Percentiles rank a stretch among this genome's conserved stretches.
These are phyloP conservation scores for Apiospora phragmitis DNA, from an alignment of 2,329 filamentous ascomycete species.

Conservation along the genomic window DNA sequence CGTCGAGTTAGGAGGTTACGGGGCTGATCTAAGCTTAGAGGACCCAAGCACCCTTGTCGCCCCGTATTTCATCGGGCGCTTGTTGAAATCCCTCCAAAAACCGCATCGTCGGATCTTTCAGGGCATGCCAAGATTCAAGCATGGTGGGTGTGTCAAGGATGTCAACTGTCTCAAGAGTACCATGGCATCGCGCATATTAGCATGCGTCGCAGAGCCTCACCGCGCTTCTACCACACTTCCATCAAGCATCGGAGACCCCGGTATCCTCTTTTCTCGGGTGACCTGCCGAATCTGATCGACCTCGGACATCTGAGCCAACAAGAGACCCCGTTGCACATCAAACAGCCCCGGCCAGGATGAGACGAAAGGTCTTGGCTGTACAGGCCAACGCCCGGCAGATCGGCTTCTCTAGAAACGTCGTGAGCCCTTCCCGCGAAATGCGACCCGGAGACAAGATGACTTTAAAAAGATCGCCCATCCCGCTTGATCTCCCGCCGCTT, in stretches of 20 bases:
- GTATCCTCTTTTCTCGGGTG: background rate
- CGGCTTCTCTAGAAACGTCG: background rate
- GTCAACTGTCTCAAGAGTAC: background rate
- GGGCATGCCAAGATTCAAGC: background rate
- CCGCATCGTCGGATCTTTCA: constrained; percentile 8
- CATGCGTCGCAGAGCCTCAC: background rate
- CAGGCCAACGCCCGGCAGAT: background rate
- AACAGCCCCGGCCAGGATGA: background rate
- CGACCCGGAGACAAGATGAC: background rate
- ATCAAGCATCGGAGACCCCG: background rate
- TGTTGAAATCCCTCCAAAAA: background rate
- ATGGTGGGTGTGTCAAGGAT: background rate
- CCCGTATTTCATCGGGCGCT: background rate
- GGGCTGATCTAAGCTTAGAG: background rate
- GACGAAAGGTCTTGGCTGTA: background rate
- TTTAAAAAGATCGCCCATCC: background rate
- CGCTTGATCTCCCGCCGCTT: background rate
- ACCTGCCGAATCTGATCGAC: background rate
- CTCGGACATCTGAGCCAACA: background rate
- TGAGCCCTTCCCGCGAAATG: background rate
- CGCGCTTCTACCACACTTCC: background rate
- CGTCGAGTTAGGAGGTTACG: background rate
- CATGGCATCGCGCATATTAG: background rate
- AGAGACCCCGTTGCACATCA: background rate
- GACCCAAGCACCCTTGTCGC: background rate